Conservation (phyloP, 169 alveolate genomes). For the Babesia sp. region DNA sequence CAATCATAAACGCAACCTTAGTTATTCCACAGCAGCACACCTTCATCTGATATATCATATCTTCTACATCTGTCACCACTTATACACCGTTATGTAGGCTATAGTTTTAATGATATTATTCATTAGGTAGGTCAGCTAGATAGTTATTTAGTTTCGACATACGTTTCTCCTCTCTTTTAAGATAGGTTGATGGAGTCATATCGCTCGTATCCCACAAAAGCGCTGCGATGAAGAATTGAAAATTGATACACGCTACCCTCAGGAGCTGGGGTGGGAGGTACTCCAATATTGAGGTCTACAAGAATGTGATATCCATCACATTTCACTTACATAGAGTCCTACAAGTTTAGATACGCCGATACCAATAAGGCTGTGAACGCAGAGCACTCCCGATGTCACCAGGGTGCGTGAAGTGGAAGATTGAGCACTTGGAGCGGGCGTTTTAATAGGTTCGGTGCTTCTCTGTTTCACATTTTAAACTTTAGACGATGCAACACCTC, state of each 20-base stretch:
- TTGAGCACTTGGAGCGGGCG: slow-evolving; percentile 13
- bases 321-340: slow-evolving; percentile 30
- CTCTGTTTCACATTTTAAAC: neutral
- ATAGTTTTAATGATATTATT: too few relatives aligned
- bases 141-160: neutral
- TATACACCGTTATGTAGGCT: too few relatives aligned
- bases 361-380: slow-evolving; percentile 46
- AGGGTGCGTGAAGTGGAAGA: slow-evolving; percentile 46
- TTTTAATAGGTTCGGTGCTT: neutral
- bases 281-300: slow-evolving; percentile 45
- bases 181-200: slow-evolving; percentile 21
- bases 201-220: slow-evolving; percentile 61
- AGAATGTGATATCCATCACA: neutral
- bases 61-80: too few relatives aligned
- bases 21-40: too few relatives aligned
- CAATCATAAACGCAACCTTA: too few relatives aligned
- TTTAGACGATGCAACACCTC: neutral
- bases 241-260: slow-evolving; percentile 36
- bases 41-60: too few relatives aligned
- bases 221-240: slow-evolving; percentile 46
- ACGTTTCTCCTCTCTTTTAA: slow-evolving; percentile 12
- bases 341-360: slow-evolving; percentile 24
- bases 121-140: neutral
- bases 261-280: slow-evolving; percentile 29
- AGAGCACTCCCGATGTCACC: slow-evolving; percentile 37